phyloP scores from a whole-genome alignment of 768 basidiomycete genomes.

The Lactarius trivialis region DNA sequence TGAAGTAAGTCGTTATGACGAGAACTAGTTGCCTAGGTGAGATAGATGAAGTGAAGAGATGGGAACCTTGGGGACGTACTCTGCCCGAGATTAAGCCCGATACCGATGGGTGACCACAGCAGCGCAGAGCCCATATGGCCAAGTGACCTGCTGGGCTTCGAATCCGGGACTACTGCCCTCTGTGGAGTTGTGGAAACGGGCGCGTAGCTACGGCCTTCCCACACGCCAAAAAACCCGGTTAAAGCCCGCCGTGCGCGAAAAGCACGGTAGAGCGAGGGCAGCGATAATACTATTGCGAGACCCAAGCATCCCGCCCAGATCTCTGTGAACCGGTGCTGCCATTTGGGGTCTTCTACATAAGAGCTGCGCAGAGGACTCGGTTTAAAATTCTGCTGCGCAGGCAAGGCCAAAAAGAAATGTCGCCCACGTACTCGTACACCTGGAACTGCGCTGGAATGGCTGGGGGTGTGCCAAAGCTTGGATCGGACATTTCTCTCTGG shows the following conservation, averaged over 20 bases:
- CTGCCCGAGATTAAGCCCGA: constrained; percentile 53
- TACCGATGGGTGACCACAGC: constrained; percentile 45
- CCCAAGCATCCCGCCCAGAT: constrained; percentile 61
- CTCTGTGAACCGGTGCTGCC: constrained; percentile 65
- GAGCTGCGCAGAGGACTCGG: constrained; percentile 41
- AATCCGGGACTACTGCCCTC: constrained; percentile 18
- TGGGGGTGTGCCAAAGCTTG: constrained; percentile 44
- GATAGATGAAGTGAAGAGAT: constrained; percentile 1
- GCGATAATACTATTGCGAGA: constrained; percentile 40
- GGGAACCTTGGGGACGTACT: constrained; percentile 34
- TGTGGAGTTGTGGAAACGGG: constrained; percentile 19
- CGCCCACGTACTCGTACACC: constrained; percentile 54
- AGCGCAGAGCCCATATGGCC: constrained; percentile 34
- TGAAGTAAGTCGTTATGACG: constrained; percentile 51
- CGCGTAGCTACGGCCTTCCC: constrained; percentile 37
- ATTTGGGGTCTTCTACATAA: constrained; percentile 70
- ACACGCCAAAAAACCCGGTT: constrained; percentile 45
- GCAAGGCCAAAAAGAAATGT: background rate
- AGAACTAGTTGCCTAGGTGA: constrained; percentile 38
- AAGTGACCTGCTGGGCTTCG: constrained; percentile 19
- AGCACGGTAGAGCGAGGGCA: constrained; percentile 40
- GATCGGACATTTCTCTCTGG: constrained; percentile 28
- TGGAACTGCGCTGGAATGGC: constrained; percentile 52
- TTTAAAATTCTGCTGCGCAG: background rate
- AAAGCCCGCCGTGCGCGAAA: constrained; percentile 38